phyloP scores from a whole-genome alignment of 192 early-diverging fungal genomes.

The Coemansia sp. region DNA sequence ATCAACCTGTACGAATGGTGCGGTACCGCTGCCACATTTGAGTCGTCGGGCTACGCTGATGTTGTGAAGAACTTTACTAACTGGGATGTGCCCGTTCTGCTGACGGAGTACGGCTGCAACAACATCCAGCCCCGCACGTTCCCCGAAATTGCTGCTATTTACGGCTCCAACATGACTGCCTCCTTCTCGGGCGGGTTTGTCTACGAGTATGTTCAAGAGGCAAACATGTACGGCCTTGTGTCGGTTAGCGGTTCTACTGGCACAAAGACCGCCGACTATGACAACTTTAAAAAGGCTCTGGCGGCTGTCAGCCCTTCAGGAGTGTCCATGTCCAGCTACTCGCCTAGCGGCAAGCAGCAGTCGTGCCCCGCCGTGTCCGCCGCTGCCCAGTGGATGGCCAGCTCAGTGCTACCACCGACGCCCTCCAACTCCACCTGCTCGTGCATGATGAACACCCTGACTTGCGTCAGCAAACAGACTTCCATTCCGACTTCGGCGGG shows the following conservation, averaged over 20 bases:
- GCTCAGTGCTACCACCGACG: conserved; percentile 56
- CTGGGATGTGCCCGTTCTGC: conserved; percentile 62
- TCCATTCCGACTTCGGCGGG: conserved; percentile 13
- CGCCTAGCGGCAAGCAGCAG: conserved; percentile 33
- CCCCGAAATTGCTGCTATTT: conserved; percentile 62
- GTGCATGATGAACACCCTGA: conserved; percentile 59
- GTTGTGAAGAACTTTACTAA: conserved; percentile 58
- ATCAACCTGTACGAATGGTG: conserved; percentile 79
- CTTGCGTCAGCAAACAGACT: conserved; percentile 42
- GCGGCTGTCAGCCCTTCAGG: conserved; percentile 49
- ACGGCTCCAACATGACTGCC: conserved; percentile 63
- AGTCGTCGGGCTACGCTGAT: conserved; percentile 63
- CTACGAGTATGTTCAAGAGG: conserved; percentile 73
- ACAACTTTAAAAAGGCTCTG: conserved; percentile 57
- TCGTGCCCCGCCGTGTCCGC: conserved; percentile 47
- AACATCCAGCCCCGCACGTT: conserved; percentile 61
- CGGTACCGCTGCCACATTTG: conserved; percentile 54
- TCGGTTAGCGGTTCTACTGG: conserved; percentile 45
- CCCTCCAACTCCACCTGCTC: conserved; percentile 60
- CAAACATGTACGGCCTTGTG: conserved; percentile 72
- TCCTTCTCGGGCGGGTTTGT: conserved; percentile 68
- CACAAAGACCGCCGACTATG: conserved; percentile 56
- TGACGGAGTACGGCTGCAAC: conserved; percentile 80
- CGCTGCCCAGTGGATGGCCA: conserved; percentile 55
- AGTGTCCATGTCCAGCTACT: conserved; percentile 57